Evolutionary conservation across 2,329 filamentous ascomycete genomes (phyloP).

Genomic region (Laburnicola sp.): DNA sequence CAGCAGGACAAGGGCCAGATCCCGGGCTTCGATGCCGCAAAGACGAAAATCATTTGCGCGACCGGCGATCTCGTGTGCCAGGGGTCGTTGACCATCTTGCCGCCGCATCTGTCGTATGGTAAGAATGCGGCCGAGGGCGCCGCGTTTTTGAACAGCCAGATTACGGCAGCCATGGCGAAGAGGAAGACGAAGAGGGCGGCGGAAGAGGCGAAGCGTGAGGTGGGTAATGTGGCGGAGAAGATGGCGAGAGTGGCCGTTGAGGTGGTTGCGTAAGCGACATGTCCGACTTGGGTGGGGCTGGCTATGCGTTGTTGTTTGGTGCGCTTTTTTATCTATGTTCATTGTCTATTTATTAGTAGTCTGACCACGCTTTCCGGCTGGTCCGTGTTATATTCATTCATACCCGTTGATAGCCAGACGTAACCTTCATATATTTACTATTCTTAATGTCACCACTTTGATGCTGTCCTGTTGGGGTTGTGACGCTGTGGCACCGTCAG

Average conservation of each 20-base stretch:
- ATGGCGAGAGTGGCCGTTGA: constrained; percentile 16
- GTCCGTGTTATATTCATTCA: too few relatives aligned
- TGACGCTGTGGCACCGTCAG: too few relatives aligned
- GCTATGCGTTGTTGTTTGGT: too few relatives aligned
- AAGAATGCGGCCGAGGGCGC: constrained; percentile 32
- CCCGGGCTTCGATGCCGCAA: constrained; percentile 45
- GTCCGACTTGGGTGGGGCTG: too few relatives aligned
- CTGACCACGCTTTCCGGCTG: too few relatives aligned
- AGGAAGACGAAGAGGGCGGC: constrained; percentile 34
- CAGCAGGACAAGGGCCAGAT: constrained; percentile 46
- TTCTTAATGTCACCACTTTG: too few relatives aligned
- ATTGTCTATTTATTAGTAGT: too few relatives aligned
- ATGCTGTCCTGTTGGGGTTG: too few relatives aligned
- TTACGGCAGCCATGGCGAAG: constrained; percentile 31
- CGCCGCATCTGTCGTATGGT: constrained; percentile 39
- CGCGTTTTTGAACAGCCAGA: constrained; percentile 32
- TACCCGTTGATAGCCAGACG: too few relatives aligned
- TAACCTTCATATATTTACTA: too few relatives aligned
- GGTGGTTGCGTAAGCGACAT: constrained; percentile 12
- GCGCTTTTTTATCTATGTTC: too few relatives aligned
- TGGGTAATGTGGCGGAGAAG: constrained; percentile 6
- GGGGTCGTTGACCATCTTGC: constrained; percentile 45
- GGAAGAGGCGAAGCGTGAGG: constrained; percentile 5
- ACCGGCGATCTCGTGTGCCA: constrained; percentile 56
- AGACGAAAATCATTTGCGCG: constrained; percentile 56